Percentiles rank a stretch among this genome's conserved stretches.
phyloP scores from a whole-genome alignment of 1,139 yeast genomes.

The Kodamaea suecica region DNA sequence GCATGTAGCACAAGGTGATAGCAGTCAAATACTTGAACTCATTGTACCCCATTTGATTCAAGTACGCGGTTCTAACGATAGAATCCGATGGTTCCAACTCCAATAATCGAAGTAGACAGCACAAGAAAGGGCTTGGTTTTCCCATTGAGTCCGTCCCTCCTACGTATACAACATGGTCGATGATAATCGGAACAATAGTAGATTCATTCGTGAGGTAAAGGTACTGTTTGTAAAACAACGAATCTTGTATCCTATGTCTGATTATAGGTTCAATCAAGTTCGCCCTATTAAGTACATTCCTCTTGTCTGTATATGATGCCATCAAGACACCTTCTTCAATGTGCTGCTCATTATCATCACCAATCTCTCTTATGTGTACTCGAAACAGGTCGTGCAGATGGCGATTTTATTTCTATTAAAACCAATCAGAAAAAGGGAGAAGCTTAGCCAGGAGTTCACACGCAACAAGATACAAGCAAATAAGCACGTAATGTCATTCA shows the following conservation, averaged over 20 bases:
- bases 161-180: constrained; percentile 41
- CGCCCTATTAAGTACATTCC: constrained; percentile 45
- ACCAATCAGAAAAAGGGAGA: too few species aligned
- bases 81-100: constrained; percentile 60
- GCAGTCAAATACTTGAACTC: constrained; percentile 70
- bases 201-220: constrained; percentile 58
- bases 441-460: too few species aligned
- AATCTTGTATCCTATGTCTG: constrained; percentile 65
- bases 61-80: constrained; percentile 45
- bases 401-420: too few species aligned
- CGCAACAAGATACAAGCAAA: too few species aligned
- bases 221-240: constrained; percentile 64
- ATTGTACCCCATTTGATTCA: constrained; percentile 41
- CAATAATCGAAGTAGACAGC: constrained; percentile 58
- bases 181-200: constrained; percentile 33
- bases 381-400: too few species aligned
- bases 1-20: constrained; percentile 53
- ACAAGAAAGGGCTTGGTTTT: constrained; percentile 61
- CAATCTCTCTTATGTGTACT: too few species aligned
- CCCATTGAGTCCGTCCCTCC: constrained; percentile 51
- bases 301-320: constrained; percentile 19
- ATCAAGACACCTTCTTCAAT: too few species aligned
- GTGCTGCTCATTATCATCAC: too few species aligned
- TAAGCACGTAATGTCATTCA: too few species aligned
- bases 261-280: constrained; percentile 62